Evolutionary conservation across 768 basidiomycete species (phyloP).

Genomic region (Trametes gibbosa): DNA sequence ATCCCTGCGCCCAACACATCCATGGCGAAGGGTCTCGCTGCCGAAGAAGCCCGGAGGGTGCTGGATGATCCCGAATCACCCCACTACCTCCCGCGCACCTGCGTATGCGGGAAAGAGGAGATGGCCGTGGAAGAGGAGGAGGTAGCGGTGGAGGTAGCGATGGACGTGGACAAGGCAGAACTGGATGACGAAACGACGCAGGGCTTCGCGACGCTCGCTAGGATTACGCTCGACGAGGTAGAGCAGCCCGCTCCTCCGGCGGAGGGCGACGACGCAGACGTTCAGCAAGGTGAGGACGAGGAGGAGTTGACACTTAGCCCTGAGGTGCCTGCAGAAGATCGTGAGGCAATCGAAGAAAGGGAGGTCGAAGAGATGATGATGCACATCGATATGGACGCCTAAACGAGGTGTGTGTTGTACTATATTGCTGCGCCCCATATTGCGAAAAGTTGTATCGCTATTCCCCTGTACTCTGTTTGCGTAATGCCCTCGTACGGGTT

Average conservation of each 20-base stretch:
- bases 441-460: background rate
- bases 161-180: conserved; percentile 24
- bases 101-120: conserved; percentile 34
- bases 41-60: conserved; percentile 56
- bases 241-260: background rate
- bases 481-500: too few relatives aligned
- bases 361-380: conserved; percentile 14
- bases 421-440: too few relatives aligned
- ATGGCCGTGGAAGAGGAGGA: background rate
- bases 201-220: conserved; percentile 47
- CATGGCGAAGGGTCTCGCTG: conserved; percentile 66
- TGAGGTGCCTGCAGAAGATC: background rate
- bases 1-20: conserved; percentile 53
- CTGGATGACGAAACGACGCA: conserved; percentile 46
- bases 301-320: background rate
- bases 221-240: conserved; percentile 13
- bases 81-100: conserved; percentile 42
- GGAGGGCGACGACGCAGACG: background rate
- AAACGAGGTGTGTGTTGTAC: background rate
- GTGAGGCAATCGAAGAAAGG: background rate
- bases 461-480: background rate
- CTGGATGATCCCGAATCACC: conserved; percentile 48
- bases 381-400: background rate
- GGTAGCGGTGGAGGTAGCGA: background rate
- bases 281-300: background rate